Evolutionary conservation across 768 basidiomycete species (phyloP).

Genomic region (Guyanaporus albipodus): DNA sequence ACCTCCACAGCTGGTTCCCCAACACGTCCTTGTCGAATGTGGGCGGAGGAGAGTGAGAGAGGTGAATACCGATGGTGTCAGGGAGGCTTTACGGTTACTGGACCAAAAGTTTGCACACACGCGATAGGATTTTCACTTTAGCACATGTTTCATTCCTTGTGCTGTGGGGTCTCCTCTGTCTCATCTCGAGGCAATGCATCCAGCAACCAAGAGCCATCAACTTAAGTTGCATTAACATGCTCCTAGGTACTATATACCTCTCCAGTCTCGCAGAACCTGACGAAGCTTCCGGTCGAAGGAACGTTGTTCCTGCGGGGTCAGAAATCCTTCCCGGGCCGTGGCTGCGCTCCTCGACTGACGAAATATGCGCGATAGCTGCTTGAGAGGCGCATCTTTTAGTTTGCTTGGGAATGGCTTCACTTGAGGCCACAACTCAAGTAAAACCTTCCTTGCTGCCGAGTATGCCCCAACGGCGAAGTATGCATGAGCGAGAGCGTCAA

Average conservation of each 20-base stretch:
- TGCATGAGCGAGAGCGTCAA: slow-evolving; percentile 68
- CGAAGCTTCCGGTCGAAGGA: slow-evolving; percentile 39
- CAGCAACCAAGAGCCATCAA: no score
- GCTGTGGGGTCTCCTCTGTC: neutral
- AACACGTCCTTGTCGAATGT: slow-evolving; percentile 59
- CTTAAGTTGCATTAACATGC: neutral
- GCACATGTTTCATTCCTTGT: neutral
- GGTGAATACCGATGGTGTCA: slow-evolving; percentile 70
- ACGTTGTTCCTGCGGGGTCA: slow-evolving; percentile 33
- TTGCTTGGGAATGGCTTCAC: slow-evolving; percentile 58
- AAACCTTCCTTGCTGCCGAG: slow-evolving; percentile 45
- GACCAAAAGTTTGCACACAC: slow-evolving; percentile 56
- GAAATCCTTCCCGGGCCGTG: slow-evolving; percentile 14
- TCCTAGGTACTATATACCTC: slow-evolving; percentile 9
- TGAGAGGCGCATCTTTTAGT: slow-evolving; percentile 42
- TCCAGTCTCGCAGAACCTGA: slow-evolving; percentile 26
- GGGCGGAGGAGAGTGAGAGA: slow-evolving; percentile 58
- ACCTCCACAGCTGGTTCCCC: slow-evolving; percentile 53
- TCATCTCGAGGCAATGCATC: slow-evolving; percentile 1
- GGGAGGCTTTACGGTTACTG: slow-evolving; percentile 69
- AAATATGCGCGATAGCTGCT: slow-evolving; percentile 45
- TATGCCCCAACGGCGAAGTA: slow-evolving; percentile 57
- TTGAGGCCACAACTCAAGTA: slow-evolving; percentile 62
- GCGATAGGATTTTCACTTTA: slow-evolving; percentile 16
- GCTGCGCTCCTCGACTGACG: slow-evolving; percentile 24